Evolutionary conservation across 2,329 filamentous ascomycete species (phyloP), one percentile per base, ranked within the genome.

Genomic region (Fusarium falciforme): DNA sequence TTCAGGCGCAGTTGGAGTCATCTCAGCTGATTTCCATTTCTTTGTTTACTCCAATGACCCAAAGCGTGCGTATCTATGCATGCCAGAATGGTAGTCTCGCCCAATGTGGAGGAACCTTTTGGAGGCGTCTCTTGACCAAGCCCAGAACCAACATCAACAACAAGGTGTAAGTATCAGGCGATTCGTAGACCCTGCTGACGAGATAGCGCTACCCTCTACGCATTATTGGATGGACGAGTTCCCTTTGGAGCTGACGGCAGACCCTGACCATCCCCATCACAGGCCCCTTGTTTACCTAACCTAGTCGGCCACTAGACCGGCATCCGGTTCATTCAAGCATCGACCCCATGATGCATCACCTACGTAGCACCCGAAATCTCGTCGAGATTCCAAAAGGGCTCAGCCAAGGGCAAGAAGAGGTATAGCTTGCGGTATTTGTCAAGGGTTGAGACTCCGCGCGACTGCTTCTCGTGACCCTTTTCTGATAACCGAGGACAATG

Each of bases 391-490:
- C 12, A 36, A 17, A 14, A 40, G 14, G 25, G 29, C 22, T 29
- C 54, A 55, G 38, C 36, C 31, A 36, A 52, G 31, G 35, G 38
- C 42, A 67, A 36, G 31, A 58, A 57, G 27, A 55, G 59, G 54
- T 11, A 36, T 58, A 58, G 55, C 16, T 31, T 61, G 36, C 54
- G 60, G 31, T 20, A 70, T 66, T 33, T 58, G 20, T 33, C 38
- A 49, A 49, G 54, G 29, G 17, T 44, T 14, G 31, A 65, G 36
- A 40, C 20, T 40, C 17, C 64, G 62, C 62, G 63, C 64, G 68
- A 72, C 58, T 36, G 57, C 49, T 55, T 61, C 71, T 35, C 59
- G 68, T 74, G 68, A 72, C 71, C 69, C 16, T 52, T 31, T 61
- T 33, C 33, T 22, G 17, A n/a, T 62, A 52, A 22, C 40, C 31